These are phyloP conservation scores for Melampsora americana DNA, from an alignment of 1,284 basidiomycete species.

Conservation along the genomic window DNA sequence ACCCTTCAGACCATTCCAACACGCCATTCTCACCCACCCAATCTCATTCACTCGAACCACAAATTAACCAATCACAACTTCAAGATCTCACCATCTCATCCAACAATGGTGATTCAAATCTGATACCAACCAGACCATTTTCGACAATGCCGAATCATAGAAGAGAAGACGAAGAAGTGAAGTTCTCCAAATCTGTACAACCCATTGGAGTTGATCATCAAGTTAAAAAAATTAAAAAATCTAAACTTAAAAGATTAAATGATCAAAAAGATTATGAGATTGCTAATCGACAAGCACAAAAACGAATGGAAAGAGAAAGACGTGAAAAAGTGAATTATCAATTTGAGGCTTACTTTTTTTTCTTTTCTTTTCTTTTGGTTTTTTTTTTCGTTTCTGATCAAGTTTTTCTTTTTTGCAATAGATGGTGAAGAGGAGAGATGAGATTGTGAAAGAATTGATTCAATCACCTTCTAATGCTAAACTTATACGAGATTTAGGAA, in stretches of 20 bases:
- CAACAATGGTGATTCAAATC: neutral
- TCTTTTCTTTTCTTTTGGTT: neutral
- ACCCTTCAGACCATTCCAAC: too few species aligned
- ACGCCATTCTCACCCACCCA: too few species aligned
- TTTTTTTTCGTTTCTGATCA: neutral
- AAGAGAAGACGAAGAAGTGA: neutral
- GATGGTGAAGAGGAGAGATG: constrained; percentile 28
- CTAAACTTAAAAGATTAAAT: constrained; percentile 15
- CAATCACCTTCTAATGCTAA: constrained; percentile 21
- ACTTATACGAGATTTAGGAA: constrained; percentile 27
- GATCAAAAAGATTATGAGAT: constrained; percentile 27
- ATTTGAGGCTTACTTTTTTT: neutral
- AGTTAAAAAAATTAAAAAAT: constrained; percentile 14
- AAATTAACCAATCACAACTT: too few species aligned
- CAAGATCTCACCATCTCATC: too few species aligned
- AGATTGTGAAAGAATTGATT: constrained; percentile 21
- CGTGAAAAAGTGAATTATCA: constrained; percentile 17
- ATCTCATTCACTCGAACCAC: too few species aligned
- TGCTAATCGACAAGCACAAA: constrained; percentile 19
- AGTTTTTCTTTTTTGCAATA: neutral
- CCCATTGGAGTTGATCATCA: neutral
- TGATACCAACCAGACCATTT: constrained; percentile 3
- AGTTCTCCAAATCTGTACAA: too few species aligned
- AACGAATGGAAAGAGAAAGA: constrained; percentile 29
- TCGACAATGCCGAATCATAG: neutral